phyloP scores from a whole-genome alignment of 2,329 filamentous ascomycete species.

The Ophiognomonia clavigignenti-juglandacearum region DNA sequence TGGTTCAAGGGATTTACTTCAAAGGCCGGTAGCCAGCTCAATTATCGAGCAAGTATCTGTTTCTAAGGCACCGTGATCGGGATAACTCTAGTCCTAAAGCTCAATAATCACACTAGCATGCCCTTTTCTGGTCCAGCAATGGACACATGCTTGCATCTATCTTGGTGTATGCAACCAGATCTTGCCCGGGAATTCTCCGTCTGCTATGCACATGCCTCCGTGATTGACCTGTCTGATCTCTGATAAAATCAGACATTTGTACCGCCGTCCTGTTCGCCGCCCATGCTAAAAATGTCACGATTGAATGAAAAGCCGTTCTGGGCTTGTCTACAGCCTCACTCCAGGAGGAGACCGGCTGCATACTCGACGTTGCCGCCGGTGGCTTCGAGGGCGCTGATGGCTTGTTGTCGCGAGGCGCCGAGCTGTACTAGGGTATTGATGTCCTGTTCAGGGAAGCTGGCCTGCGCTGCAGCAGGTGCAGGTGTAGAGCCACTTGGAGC shows the following conservation, averaged over 20 bases:
- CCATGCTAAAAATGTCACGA: slow-evolving; percentile 16
- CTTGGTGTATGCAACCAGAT: not conserved
- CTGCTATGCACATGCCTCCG: slow-evolving; percentile 15
- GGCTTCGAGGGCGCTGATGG: slow-evolving; percentile 74
- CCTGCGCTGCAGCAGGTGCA: slow-evolving; percentile 16
- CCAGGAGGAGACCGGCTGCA: slow-evolving; percentile 76
- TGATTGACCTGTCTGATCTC: not conserved
- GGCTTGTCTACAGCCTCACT: slow-evolving; percentile 35
- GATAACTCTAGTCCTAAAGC: not conserved
- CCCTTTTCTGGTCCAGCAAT: slow-evolving; percentile 1
- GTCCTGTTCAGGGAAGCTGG: slow-evolving; percentile 53
- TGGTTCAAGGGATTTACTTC: too few relatives aligned
- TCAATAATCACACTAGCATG: not conserved
- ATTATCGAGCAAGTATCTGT: slow-evolving; percentile 2
- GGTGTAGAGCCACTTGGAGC: not conserved
- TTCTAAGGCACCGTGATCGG: slow-evolving; percentile 1
- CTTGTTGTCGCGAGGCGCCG: slow-evolving; percentile 71
- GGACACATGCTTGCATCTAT: not conserved
- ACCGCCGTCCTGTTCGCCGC: slow-evolving; percentile 5
- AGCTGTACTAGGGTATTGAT: slow-evolving; percentile 73
- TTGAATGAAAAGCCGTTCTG: not conserved
- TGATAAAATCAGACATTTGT: not conserved
- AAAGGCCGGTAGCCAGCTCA: slow-evolving; percentile 1
- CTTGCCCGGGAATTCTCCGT: slow-evolving; percentile 1
- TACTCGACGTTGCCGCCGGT: slow-evolving; percentile 82